Evolutionary conservation across 306 rosid species (phyloP), one percentile per base, ranked within the genome.

Genomic region (Begonia loranthoides): DNA sequence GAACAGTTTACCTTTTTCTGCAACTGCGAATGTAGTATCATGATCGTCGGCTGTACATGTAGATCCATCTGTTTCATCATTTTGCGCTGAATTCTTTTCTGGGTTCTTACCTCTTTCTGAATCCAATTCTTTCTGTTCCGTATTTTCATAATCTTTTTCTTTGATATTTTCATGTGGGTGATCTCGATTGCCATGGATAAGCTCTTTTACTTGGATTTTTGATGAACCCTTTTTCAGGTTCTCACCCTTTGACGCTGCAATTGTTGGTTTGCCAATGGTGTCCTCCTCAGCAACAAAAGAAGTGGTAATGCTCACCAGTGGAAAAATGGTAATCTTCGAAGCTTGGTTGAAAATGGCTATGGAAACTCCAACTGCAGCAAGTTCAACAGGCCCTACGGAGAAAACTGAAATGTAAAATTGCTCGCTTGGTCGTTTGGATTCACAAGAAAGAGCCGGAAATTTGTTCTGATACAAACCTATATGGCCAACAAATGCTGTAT

Each of bases 261-360:
- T 6, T 28, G 34, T 62, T 41, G 72, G 51, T 12, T 57, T 72
- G 8, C 66, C 68, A 41, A 80, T 56, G 36, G 99, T 82, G 17
- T 80, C 93, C 71, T 90, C 99, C 74, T 90, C 95, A 1, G 99
- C 99, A 2, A 90, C 99, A 71, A 90, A 90, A 13, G 95, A 90
- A 47, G 99, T 90, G 5, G 99, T 86, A 53, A 90, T 79, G 45
- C 99, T 90, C 2, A 90, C 94, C n/a, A 90, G 49, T 45, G 99
- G 99, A 70, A 86, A 90, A 59, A 90, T 90, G 38, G 94, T 80
- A 19, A 90, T 90, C 76, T 94, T 82, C 45, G 95, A 90, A 54
- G 99, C 99, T 67, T 86, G 95, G 49, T 90, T 90, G 80, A 86
- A 90, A 58, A 90, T 51, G 13, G 99, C 95, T 56, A 90, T 90